phyloP scores from a whole-genome alignment of 2,329 filamentous ascomycete species.

The Alternaria burnsii region DNA sequence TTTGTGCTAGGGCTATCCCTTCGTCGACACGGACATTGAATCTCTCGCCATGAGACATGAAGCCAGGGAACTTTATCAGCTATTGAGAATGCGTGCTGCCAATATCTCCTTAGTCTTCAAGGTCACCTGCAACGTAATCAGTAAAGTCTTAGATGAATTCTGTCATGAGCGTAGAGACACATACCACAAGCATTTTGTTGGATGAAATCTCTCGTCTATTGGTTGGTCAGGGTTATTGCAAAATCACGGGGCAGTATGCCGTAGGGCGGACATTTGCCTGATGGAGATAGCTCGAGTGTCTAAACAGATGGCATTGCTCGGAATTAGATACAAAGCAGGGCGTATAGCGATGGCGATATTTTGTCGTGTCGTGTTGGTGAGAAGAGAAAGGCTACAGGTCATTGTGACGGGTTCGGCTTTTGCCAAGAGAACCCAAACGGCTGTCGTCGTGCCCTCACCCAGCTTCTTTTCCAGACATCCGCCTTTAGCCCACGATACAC shows the following conservation, averaged over 20 bases:
- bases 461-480: not conserved
- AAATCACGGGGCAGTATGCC: not conserved
- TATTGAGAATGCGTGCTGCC: not conserved
- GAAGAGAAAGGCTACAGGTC: not conserved
- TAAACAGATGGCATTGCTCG: not conserved
- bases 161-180: not conserved
- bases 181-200: not conserved
- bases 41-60: not conserved
- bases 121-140: not conserved
- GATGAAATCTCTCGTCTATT: not conserved
- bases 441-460: not conserved
- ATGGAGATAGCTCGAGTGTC: not conserved
- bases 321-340: not conserved
- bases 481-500: not conserved
- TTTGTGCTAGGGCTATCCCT: not conserved
- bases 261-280: not conserved
- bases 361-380: not conserved
- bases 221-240: not conserved
- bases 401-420: not conserved
- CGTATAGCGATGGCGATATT: not conserved
- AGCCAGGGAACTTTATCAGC: not conserved
- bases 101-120: too few relatives aligned
- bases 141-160: not conserved
- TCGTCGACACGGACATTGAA: not conserved
- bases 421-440: not conserved